Conservation (phyloP, 2,329 filamentous ascomycete species). For the Hypoxylon sp. region DNA sequence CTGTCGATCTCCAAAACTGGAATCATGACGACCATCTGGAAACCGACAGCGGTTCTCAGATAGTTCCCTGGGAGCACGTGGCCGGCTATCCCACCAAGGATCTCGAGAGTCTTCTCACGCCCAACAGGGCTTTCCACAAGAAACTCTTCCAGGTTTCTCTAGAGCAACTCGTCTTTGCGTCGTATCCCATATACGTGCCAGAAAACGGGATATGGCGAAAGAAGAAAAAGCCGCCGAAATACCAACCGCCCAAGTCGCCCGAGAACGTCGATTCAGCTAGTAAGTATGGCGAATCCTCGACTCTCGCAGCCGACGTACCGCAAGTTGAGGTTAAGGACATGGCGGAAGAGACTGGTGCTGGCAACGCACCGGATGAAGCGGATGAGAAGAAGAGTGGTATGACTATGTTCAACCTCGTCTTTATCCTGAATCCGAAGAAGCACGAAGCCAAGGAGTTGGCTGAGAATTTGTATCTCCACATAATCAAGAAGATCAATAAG, state of each 20-base stretch:
- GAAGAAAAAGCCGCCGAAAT: constrained; percentile 56
- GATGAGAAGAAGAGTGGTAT: constrained; percentile 75
- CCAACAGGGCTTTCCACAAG: constrained; percentile 79
- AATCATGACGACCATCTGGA: constrained; percentile 64
- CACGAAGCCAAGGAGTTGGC: constrained; percentile 79
- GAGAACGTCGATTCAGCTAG: constrained; percentile 37
- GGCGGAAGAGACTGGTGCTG: constrained; percentile 47
- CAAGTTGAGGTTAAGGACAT: constrained; percentile 42
- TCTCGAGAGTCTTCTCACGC: constrained; percentile 81
- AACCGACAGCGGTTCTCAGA: constrained; percentile 63
- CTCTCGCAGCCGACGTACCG: constrained; percentile 33
- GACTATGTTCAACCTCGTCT: constrained; percentile 98
- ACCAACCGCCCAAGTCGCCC: constrained; percentile 41
- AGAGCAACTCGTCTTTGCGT: constrained; percentile 81
- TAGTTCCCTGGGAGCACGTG: constrained; percentile 76
- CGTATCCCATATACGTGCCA: constrained; percentile 83
- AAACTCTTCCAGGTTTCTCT: constrained; percentile 82
- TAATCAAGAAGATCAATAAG: constrained; percentile 92
- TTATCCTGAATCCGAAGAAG: constrained; percentile 82
- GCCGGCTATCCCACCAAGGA: constrained; percentile 79
- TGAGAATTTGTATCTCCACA: constrained; percentile 82
- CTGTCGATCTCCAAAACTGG: constrained; percentile 55
- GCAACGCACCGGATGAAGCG: constrained; percentile 49
- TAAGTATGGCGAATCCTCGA: constrained; percentile 35
- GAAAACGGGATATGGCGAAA: constrained; percentile 81